A percentile compares a stretch with the other conserved stretches of the same genome.
These are phyloP conservation scores for Umbellularia californica DNA, from an alignment of 164 flowering plant species.

Conservation along the genomic window DNA sequence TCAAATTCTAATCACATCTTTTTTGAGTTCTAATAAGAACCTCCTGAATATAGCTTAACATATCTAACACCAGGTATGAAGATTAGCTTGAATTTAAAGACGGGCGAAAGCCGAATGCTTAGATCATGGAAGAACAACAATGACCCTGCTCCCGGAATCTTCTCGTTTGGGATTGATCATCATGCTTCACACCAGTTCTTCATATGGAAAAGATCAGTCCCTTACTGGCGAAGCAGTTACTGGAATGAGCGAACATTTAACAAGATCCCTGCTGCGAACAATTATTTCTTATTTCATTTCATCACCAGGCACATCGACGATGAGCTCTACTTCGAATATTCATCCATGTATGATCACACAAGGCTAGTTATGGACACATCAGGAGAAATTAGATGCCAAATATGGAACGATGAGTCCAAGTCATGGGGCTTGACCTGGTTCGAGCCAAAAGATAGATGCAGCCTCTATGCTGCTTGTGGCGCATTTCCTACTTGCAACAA, in stretches of 20 bases:
- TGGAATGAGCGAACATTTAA: slow-evolving; percentile 14
- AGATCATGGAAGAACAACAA: slow-evolving; percentile 11
- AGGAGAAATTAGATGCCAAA: neutral
- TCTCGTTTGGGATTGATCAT: neutral
- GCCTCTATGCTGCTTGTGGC: slow-evolving; percentile 1
- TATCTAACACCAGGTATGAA: neutral
- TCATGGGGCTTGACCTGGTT: neutral
- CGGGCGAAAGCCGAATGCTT: neutral
- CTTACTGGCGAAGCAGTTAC: slow-evolving; percentile 19
- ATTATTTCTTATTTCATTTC: neutral
- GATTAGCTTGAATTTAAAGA: neutral
- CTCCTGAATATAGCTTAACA: too few relatives aligned
- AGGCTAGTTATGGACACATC: neutral
- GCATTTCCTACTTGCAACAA: slow-evolving; percentile 1
- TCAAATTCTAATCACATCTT: too few relatives aligned
- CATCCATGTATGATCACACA: neutral
- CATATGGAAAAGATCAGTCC: slow-evolving; percentile 3
- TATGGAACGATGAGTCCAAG: slow-evolving; percentile 2
- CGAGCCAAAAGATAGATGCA: neutral
- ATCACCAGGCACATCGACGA: neutral
- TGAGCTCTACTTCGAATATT: neutral
- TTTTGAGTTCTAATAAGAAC: too few relatives aligned
- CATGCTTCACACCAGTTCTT: slow-evolving; percentile 1
- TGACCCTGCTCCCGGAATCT: slow-evolving; percentile 15
- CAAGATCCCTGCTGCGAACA: neutral